A percentile compares a stretch with the other conserved stretches of the same genome.
phyloP scores from a whole-genome alignment of 495 filamentous ascomycete genomes.

The Neurospora africana region DNA sequence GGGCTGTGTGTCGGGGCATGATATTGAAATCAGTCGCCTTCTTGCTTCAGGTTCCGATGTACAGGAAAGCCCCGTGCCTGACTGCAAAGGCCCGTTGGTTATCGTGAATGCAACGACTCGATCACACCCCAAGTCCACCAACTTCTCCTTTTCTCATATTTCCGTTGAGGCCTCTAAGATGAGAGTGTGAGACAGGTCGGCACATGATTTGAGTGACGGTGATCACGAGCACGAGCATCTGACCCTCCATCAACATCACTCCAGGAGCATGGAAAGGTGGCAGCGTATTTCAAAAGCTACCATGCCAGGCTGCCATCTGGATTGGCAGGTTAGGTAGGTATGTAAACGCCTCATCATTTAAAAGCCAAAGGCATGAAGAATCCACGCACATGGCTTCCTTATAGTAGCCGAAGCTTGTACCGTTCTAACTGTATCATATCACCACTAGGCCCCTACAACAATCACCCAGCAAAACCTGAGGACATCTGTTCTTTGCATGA shows the following conservation, averaged over 20 bases:
- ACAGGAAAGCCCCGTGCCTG: background rate
- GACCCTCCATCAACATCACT: background rate
- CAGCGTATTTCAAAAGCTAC: background rate
- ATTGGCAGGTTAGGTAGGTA: background rate
- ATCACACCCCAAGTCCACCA: background rate
- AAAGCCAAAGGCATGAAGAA: background rate
- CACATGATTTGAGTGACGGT: constrained; percentile 13
- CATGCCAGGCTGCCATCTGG: background rate
- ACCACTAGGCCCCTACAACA: background rate
- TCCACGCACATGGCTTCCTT: background rate
- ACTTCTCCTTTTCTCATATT: constrained; percentile 1
- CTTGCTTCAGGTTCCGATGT: background rate
- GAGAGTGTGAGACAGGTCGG: constrained; percentile 12
- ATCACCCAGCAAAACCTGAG: background rate
- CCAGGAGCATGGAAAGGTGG: background rate
- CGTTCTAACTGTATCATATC: background rate
- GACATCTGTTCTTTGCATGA: background rate
- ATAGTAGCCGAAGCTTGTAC: background rate
- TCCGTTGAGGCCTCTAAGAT: background rate
- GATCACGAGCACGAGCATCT: background rate
- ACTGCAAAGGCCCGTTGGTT: background rate
- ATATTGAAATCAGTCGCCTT: background rate
- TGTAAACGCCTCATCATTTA: background rate
- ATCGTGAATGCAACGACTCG: background rate
- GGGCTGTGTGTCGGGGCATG: background rate